Base-by-base conservation (phyloP, 2,329 filamentous ascomycete species). In the Penicillium decumbens region DNA sequence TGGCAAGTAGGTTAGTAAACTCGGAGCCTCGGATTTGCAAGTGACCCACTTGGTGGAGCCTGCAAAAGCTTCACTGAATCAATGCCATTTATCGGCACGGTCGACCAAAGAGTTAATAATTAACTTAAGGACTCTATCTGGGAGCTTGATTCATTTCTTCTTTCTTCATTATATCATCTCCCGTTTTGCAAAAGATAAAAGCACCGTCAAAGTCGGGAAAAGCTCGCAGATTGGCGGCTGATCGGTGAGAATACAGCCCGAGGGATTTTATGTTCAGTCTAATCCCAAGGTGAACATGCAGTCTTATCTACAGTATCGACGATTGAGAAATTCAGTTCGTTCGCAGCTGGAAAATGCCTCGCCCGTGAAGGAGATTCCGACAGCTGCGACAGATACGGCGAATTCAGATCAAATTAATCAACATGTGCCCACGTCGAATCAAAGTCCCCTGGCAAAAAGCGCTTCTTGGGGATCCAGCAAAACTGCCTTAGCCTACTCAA, bases 231-330 rank as follows among this genome's bases (percentile, higher is more conserved):
- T 20, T 25, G n/a, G 23, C 42, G 25, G 13, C 8, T 44, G 33
- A 51, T 41, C 45, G 48, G 51, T 51, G 51, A 54, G 53, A 51
- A 45, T 12, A 50, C 33, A 55, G 53, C 39, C 40, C 40, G 24
- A 10, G 32, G 25, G 32, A 18, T 9, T 9, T 6, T 27, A 50
- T 33, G 39, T 20, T 25, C 52, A 49, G 43, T 55, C 49, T 55
- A 55, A 55, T 49, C 47, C 20, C 28, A 41, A 47, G 27, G 10
- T 25, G 12, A 41, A 49, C 43, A 62, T 62, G 59, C 58, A 62
- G 52, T 57, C 59, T 20, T 62, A 62, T 50, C 51, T 61, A 43
- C 59, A 62, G 41, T 62, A 58, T 47, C 53, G 59, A 24, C 51
- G 54, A 28, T 47, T 62, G 38, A 51, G 56, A 40, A 51, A 59